Conservation (phyloP, 2,329 filamentous ascomycete species). For the Cercospora sesami region DNA sequence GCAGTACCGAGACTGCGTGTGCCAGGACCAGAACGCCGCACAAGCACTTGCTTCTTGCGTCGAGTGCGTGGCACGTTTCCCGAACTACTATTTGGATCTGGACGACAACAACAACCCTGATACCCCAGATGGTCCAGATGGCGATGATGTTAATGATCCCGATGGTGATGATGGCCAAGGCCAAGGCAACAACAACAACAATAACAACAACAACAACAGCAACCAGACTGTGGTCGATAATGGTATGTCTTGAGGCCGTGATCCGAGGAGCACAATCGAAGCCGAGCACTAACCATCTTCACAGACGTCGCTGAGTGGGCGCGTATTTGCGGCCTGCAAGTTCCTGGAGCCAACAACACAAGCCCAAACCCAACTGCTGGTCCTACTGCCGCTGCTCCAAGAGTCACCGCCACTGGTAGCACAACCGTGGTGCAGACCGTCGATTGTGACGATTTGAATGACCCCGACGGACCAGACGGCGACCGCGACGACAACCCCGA, state of each 20-base stretch:
- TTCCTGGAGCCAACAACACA: background rate
- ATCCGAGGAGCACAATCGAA: background rate
- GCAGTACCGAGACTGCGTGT: constrained; percentile 20
- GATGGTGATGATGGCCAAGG: background rate
- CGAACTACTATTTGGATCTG: constrained; percentile 14
- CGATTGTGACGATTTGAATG: background rate
- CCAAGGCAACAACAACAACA: background rate
- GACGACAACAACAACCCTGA: constrained; percentile 11
- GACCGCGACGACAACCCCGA: background rate
- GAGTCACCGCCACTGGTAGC: background rate
- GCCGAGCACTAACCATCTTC: background rate
- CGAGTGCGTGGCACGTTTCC: constrained; percentile 16
- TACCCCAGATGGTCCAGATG: background rate
- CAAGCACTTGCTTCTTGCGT: constrained; percentile 17
- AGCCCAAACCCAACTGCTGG: background rate
- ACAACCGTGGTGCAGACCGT: background rate
- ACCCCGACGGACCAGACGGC: background rate
- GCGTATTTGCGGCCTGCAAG: constrained; percentile 3
- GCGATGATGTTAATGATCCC: background rate
- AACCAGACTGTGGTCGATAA: background rate
- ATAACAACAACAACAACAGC: background rate
- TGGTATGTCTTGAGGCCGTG: background rate
- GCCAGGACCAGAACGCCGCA: constrained; percentile 11
- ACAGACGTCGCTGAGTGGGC: constrained; percentile 9
- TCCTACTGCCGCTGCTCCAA: background rate